phyloP scores from a whole-genome alignment of 176 grass and related monocot genomes.

The Rhipidocladum racemiflorum region DNA sequence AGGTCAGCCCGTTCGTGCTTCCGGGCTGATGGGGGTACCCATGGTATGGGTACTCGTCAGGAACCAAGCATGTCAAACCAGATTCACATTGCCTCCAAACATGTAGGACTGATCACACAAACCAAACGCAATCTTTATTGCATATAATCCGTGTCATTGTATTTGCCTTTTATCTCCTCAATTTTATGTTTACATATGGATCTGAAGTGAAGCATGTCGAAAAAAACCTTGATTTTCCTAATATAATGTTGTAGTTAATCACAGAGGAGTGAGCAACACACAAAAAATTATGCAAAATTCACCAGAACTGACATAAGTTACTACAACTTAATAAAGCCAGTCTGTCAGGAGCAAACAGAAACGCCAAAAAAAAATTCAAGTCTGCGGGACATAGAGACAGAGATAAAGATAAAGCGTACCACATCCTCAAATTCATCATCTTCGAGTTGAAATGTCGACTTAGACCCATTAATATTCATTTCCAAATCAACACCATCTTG shows the following conservation, averaged over 20 bases:
- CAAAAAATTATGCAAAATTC: not conserved
- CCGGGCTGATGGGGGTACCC: too few species aligned
- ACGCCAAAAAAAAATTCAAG: not conserved
- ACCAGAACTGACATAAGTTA: not conserved
- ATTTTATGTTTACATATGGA: not conserved
- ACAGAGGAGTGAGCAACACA: not conserved
- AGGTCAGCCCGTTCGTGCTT: too few species aligned
- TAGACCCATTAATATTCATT: conserved; percentile 84
- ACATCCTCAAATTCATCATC: conserved; percentile 80
- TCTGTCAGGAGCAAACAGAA: not conserved
- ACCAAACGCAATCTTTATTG: not conserved
- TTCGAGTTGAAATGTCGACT: conserved; percentile 60
- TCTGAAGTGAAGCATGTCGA: conserved; percentile 6
- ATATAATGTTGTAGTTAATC: not conserved
- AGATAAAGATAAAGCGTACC: conserved; percentile 39
- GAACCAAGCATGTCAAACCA: not conserved
- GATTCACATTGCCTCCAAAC: not conserved
- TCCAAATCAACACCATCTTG: conserved; percentile 95
- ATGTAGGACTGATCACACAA: not conserved
- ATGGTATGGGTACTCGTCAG: too few species aligned
- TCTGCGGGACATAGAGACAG: not conserved
- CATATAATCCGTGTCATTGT: not conserved
- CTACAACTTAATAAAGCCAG: not conserved
- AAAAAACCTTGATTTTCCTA: not conserved
- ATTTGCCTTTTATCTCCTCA: not conserved